Evolutionary conservation across 768 basidiomycete species (phyloP).

Genomic region (Tylopilus balloui): DNA sequence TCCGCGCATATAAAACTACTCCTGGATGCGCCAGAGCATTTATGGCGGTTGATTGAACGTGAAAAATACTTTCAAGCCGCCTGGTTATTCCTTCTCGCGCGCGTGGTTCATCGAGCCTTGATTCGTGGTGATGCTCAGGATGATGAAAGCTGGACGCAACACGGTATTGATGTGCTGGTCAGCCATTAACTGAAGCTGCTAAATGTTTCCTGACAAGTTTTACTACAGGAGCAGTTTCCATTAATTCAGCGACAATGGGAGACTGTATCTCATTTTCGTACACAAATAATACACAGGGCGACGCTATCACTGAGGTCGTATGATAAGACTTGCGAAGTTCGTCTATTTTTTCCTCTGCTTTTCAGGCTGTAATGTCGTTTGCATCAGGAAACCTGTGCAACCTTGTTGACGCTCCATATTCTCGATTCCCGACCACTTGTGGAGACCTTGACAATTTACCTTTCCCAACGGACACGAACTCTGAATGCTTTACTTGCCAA

Average conservation of each 20-base stretch:
- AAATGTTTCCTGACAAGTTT: background rate
- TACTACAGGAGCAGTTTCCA: slow-evolving; percentile 72
- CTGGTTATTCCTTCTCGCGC: slow-evolving; percentile 81
- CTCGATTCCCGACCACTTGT: slow-evolving; percentile 78
- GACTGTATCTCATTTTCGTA: slow-evolving; percentile 75
- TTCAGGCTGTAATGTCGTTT: background rate
- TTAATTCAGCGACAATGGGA: slow-evolving; percentile 94
- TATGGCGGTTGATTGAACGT: slow-evolving; percentile 83
- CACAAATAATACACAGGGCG: slow-evolving; percentile 87
- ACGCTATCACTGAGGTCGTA: slow-evolving; percentile 70
- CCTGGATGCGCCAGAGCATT: slow-evolving; percentile 85
- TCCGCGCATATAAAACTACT: slow-evolving; percentile 91
- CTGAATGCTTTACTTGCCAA: slow-evolving; percentile 44
- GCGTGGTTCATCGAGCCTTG: slow-evolving; percentile 78
- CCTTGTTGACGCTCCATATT: slow-evolving; percentile 79
- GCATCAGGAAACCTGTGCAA: slow-evolving; percentile 66
- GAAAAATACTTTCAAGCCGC: slow-evolving; percentile 79
- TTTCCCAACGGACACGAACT: slow-evolving; percentile 65
- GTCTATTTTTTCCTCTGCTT: slow-evolving; percentile 10
- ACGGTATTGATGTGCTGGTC: slow-evolving; percentile 63
- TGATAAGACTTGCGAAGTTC: slow-evolving; percentile 49
- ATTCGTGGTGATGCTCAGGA: slow-evolving; percentile 60
- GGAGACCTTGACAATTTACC: slow-evolving; percentile 66
- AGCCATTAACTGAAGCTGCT: slow-evolving; percentile 12
- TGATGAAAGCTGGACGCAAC: slow-evolving; percentile 52